Evolutionary conservation across 139 green algal species (phyloP), one percentile per base, ranked within the genome.

Genomic region (Asterochloris sp.): DNA sequence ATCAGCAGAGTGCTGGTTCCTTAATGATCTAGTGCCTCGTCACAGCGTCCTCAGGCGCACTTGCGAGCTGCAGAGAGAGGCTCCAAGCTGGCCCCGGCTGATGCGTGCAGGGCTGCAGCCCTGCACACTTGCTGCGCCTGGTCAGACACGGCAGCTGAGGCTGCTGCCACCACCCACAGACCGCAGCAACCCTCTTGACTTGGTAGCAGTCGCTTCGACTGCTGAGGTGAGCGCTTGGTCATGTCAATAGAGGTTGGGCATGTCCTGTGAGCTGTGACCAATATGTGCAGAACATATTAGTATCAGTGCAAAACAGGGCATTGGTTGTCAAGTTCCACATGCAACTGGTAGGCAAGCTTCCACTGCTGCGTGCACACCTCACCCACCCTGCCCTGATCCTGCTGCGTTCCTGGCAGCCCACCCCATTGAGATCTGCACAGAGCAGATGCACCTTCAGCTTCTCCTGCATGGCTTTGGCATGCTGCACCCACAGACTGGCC

Each of bases 111-210:
- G 78, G 64, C 38, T 74, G 54, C 28, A 75, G 82, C 79, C 81
- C 12, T 75, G 74, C 13, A 93, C 89, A 0, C 47, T 95, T n/a
- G n/a, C 76, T 11, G 13, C 91, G 29, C 75, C 85, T 0, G 86
- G 86, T 10, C 78, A 83, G 11, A 62, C 69, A 47, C 86, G 84
- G 26, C 29, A 89, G 74, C 88, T 87, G 15, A 85, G 89, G 19
- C 79, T 96, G 29, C 86, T 98, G 78, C 90, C 93, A 17, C 90
- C 93, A 21, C 88, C 88, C 12, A 1, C n/a, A 9, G 84, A 85
- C 54, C 76, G 76, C 19, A n/a, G n/a, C 66, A 91, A 96, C 86
- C 89, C 92, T 17, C 77, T 96, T 64, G 89, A 83, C 0, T 73
- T 92, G 14, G 89, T 94, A 0, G 93, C 96, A 1, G 29, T 96